Base-by-base conservation (phyloP, 2,329 filamentous ascomycete species). In the Epichloe festucae region DNA sequence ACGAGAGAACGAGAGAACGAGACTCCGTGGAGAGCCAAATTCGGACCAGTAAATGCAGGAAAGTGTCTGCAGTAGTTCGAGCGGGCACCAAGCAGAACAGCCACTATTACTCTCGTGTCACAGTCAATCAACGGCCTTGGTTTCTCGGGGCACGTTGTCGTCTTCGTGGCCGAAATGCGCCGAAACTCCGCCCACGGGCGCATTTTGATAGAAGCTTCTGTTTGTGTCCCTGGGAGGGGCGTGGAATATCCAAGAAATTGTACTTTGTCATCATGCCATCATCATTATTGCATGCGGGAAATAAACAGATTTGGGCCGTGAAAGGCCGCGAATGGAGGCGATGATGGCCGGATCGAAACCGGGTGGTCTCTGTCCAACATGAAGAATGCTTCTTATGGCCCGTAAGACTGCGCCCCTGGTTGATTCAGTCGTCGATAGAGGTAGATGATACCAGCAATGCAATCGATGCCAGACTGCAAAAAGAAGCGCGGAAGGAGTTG, bases 151-250 rank as follows among this genome's bases (percentile, higher is more conserved):
- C 59, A 61, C 58, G 59, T 61, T 62, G 54, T 54, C 48, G 45
- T 53, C 48, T 46, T 46, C 55, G 46, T 60, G 59, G 60, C 58
- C 59, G 58, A 57, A 51, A 58, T 52, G 57, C 54, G 52, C 60
- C 56, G 55, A 58, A 53, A 19, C 17, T 48, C 46, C 46, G 36
- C 35, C 52, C 51, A 53, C 47, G 51, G 34, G 48, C 51, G 36
- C n/a, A 42, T 43, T 15, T 38, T 44, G 40, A 17, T 21, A 14
- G 41, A 17, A 11, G 7, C 27, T 36, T 46, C 38, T 12, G 12
- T 35, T 41, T 41, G 40, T 48, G 43, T 42, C 45, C 4, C 41
- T 14, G 27, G 19, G 41, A 19, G 8, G 27, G n/a, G 38, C 31
- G 19, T 35, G 15, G 21, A 34, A 15, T n/a, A 41, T 34, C 15